Evolutionary conservation across 2,329 filamentous ascomycete genomes (phyloP), one percentile per base, ranked within the genome.

Genomic region (Tolypocladium nubicola): DNA sequence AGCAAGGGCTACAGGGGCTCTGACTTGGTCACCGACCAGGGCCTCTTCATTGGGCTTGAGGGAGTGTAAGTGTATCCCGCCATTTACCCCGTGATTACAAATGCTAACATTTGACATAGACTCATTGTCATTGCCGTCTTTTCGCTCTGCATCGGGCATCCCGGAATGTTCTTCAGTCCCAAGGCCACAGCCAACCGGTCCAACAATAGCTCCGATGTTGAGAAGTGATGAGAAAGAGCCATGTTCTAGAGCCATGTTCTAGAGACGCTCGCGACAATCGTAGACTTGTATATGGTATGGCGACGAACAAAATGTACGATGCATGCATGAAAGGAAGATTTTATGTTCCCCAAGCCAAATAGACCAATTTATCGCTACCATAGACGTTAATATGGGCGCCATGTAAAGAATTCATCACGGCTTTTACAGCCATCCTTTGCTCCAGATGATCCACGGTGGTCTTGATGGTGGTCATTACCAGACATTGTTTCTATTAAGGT

Each of bases 1-100:
- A 81, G 79, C 60, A 73, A 84, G 43, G 85, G 85, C 1, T 88
- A 84, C 71, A 73, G 64, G 6, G 45, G 68, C 33, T 84, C 82
- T 0, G 66, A 73, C 7, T 67, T 86, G 57, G 80, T 86, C 45
- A 71, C 71, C 5, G 64, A 83, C 45, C 69, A 84, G 64, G 68
- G 67, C 0, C 65, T 79, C 2, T 83, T 84, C 60, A 81, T 83
- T 60, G 77, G 69, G 0, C 70, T 84, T 0, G 81, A 84, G 70
- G 79, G 78, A 67, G 71, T 72, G 73, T 75, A 65, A 62, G 71
- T 68, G 14, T 14, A 26, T n/a, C 26, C 16, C 16, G 26, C 1
- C 3, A 2, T 2, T 1, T 14, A 2, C 10, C 4, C 4, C 3
- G 6, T 7, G 45, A 47, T 9, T 14, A 1, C 53, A 21, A 41